phyloP scores from a whole-genome alignment of 495 filamentous ascomycete species.

The Hypoxylon subgilvum region DNA sequence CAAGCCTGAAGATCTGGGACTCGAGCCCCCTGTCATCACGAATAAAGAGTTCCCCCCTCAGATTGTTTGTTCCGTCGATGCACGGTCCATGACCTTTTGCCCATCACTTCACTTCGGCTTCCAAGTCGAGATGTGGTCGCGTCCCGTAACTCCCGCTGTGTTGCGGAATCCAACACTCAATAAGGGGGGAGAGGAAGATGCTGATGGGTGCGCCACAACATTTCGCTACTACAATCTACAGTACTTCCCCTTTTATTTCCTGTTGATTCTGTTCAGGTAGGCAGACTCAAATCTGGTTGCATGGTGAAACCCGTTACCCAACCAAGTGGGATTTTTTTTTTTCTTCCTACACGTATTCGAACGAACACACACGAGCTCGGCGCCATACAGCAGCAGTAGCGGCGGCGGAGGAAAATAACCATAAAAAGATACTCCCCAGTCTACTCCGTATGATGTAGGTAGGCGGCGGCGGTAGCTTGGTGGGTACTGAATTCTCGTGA shows the following conservation, averaged over 20 bases:
- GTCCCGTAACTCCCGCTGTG: no score
- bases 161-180: constrained; percentile 3
- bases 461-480: constrained; percentile 7
- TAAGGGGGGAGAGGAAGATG: no score
- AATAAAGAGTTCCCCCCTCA: no score
- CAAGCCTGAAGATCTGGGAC: constrained; percentile 1
- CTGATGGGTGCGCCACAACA: neutral
- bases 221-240: neutral
- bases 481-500: constrained; percentile 13
- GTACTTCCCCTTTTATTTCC: neutral
- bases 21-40: no score
- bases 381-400: constrained; percentile 8
- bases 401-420: neutral
- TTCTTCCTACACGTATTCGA: no score
- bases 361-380: constrained; percentile 16
- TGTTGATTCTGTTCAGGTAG: constrained; percentile 4
- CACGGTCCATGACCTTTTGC: no score
- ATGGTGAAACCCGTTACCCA: constrained; percentile 35
- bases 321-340: constrained; percentile 8
- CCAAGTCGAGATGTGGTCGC: no score
- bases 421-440: constrained; percentile 5
- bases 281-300: constrained; percentile 10
- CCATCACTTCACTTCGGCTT: no score
- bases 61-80: no score
- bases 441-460: neutral